Evolutionary conservation across 148 eudicot species (phyloP).

Genomic region (Cornus suecica): DNA sequence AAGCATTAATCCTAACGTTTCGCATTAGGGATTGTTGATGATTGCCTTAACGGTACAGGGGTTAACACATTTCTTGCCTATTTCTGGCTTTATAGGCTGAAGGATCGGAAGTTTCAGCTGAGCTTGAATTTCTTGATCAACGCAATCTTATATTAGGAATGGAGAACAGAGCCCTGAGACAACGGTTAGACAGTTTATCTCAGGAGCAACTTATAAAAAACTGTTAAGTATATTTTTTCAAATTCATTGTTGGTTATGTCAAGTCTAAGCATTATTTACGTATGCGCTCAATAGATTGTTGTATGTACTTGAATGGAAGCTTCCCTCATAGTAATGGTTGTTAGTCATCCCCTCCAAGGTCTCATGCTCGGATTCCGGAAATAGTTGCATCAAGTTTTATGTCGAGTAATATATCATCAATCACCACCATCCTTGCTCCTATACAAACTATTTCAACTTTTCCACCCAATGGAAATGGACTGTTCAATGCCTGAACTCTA

Average conservation of each 20-base stretch:
- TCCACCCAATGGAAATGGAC: no score
- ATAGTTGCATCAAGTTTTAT: no score
- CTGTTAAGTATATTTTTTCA: conserved; percentile 33
- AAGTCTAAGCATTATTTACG: background rate
- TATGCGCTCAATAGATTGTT: background rate
- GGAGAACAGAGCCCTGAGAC: conserved; percentile 76
- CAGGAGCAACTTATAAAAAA: conserved; percentile 67
- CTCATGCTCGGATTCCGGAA: no score
- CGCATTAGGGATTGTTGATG: no score
- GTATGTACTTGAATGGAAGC: background rate
- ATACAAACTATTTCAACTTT: no score
- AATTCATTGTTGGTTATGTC: background rate
- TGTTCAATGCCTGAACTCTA: no score
- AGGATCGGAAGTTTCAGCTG: conserved; percentile 60
- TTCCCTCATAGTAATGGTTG: no score
- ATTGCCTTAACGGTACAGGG: no score
- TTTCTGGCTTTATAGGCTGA: conserved; percentile 36
- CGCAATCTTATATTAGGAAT: conserved; percentile 64
- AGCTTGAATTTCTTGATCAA: conserved; percentile 74
- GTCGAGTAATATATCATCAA: no score
- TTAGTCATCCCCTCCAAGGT: no score
- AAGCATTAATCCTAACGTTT: background rate
- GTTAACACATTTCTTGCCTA: background rate
- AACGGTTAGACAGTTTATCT: conserved; percentile 58
- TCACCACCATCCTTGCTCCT: background rate